Evolutionary conservation across 805 yeast species (phyloP), one percentile per base, ranked within the genome.

Genomic region (Sugiyamaella boreocaroliniensis): DNA sequence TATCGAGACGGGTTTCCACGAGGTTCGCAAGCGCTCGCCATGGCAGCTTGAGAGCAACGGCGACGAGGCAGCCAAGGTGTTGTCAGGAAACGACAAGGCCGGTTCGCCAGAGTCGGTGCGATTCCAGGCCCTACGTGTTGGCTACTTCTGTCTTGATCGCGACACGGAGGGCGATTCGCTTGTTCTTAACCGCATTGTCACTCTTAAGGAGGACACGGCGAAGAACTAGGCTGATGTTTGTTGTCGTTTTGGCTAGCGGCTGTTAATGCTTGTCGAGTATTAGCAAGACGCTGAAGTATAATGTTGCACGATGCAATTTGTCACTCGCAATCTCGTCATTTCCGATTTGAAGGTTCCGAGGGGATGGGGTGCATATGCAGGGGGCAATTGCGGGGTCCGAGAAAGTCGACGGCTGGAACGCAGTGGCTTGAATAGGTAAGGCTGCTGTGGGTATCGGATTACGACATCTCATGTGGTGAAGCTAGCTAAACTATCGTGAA

Each of bases 41-140:
- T 80, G 92, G 82, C 82, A 82, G 59, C 72, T 81, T 61, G 76
- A 74, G 41, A 52, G 50, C 29, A 73, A 77, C 41, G 83, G 83
- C 57, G 87, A 89, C 67, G 63, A 59, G 22, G 69, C 62, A 48
- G 70, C 75, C 48, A 19, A 45, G 18, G 76, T 77, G 64, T 85
- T 89, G 59, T 76, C 78, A 60, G 97, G 93, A 68, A 76, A 78
- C 55, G 70, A 71, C 41, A 76, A 76, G 34, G 71, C 76, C 57
- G 70, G 77, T 18, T 78, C 81, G 2, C 80, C 82, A 45, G 95
- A 90, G 68, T 79, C 90, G n/a, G 89, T 87, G 32, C 81, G 99
- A 71, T 93, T 93, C 89, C 99, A 93, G 75, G 99, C 96, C 29
- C 79, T 93, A 70, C 82, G 99, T 73, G 92, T 88, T 45, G 99